Base-by-base conservation (phyloP, 345 rosid genomes). In the Eucalyptus polyanthemos region DNA sequence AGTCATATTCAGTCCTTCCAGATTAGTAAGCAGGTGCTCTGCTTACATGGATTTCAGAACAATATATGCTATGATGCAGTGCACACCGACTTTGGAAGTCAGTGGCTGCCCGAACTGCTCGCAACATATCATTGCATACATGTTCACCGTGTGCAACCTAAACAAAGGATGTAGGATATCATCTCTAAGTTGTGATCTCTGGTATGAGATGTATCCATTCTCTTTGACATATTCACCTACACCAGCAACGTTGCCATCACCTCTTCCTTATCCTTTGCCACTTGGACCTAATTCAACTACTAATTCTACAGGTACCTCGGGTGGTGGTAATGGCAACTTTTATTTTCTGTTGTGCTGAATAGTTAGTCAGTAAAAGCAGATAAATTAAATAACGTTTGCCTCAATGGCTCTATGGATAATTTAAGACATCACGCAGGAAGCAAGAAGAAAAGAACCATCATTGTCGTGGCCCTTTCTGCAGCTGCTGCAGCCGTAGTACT, bases 51-150 rank as follows among this genome's bases (percentile, higher is more conserved):
- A 67, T 83, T 89, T n/a, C 37, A 34, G 4, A 37, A 25, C 72
- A 17, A 90, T 92, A 58, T 80, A 89, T 86, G 94, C 91, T 34
- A 86, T 94, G 93, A 89, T 87, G n/a, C 94, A 93, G 89, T 92
- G 94, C 88, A 93, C 90, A 29, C 88, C 87, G 86, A 92, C 91
- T 53, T 67, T 93, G 19, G 40, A 69, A 25, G 91, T 50, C 22
- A 67, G 50, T 22, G 89, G 76, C 58, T 93, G 95, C 83, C 34
- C 8, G 9, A 80, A 25, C 56, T 94, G 95, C 69, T 90, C 90
- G 24, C 89, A 87, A 88, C 16, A 45, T 6, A 90, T 91, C 49
- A 62, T 88, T 25, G 14, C 69, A 15, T n/a, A 8, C 81, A 88
- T 91, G 90, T 76, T 88, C 4, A 22, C 24, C 5, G 80, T 53